phyloP scores from a whole-genome alignment of 1,284 basidiomycete species.

The Gymnopus androsaceus region DNA sequence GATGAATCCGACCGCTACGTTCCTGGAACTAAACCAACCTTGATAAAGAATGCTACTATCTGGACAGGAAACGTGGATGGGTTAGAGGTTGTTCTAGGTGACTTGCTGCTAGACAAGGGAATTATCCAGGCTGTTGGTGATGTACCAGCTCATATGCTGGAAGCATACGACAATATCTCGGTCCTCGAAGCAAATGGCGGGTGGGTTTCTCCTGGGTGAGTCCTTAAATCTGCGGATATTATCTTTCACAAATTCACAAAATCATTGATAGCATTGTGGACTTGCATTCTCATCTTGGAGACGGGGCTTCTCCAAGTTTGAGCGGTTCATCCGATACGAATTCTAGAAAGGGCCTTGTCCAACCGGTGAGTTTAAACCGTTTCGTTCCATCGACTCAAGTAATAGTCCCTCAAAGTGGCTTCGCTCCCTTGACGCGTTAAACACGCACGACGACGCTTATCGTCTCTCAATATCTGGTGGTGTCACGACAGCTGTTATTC shows the following conservation, averaged over 20 bases:
- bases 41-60: conserved; percentile 78
- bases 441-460: conserved; percentile 64
- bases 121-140: conserved; percentile 55
- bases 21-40: conserved; percentile 59
- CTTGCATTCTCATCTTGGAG: conserved; percentile 77
- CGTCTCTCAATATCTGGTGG: conserved; percentile 60
- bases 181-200: conserved; percentile 32
- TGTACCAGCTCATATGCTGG: conserved; percentile 33
- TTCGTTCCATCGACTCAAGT: too few species aligned
- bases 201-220: conserved; percentile 15
- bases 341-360: conserved; percentile 53
- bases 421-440: conserved; percentile 60
- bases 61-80: conserved; percentile 78
- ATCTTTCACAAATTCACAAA: too few species aligned
- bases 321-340: conserved; percentile 50
- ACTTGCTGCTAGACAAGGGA: conserved; percentile 59
- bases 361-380: too few species aligned
- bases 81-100: conserved; percentile 60
- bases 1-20: conserved; percentile 70
- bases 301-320: conserved; percentile 46
- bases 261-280: conserved; percentile 58
- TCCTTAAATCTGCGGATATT: background rate
- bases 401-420: too few species aligned
- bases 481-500: conserved; percentile 66
- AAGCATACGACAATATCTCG: conserved; percentile 32